Percentiles rank a stretch among this genome's conserved stretches.
These are phyloP conservation scores for Euphorbia peplus DNA, from an alignment of 345 rosid species.

Conservation along the genomic window DNA sequence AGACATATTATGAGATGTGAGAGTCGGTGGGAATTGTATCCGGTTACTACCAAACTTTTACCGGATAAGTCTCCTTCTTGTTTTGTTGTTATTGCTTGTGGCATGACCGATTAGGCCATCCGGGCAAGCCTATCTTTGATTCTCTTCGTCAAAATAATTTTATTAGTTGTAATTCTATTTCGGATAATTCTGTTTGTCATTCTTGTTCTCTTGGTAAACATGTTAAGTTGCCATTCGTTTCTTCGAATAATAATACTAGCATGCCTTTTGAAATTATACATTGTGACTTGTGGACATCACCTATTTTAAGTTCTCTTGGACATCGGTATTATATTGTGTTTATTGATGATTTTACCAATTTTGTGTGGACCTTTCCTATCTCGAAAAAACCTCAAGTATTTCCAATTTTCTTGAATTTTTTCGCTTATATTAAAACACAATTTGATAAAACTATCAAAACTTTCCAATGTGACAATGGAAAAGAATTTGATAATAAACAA, in stretches of 20 bases:
- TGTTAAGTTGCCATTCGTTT: not conserved
- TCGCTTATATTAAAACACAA: not conserved
- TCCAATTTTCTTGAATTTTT: not conserved
- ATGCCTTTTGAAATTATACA: constrained; percentile 5
- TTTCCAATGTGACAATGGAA: constrained; percentile 18
- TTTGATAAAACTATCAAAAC: constrained; percentile 1
- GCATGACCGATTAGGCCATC: not conserved
- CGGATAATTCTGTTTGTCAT: not conserved
- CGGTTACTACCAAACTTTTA: not conserved
- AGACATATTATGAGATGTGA: not conserved
- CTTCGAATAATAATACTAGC: not conserved
- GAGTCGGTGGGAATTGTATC: not conserved
- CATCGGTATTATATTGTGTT: constrained; percentile 10
- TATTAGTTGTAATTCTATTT: not conserved
- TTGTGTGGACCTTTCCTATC: constrained; percentile 9
- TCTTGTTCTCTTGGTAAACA: not conserved
- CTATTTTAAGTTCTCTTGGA: constrained; percentile 5
- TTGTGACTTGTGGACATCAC: constrained; percentile 13
- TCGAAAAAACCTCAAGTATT: not conserved
- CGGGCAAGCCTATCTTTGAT: not conserved
- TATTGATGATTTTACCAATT: constrained; percentile 11
- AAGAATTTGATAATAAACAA: not conserved
- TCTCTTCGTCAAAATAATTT: not conserved
- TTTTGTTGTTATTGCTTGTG: not conserved
- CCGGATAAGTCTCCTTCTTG: not conserved